Conservation (phyloP, 2,329 filamentous ascomycete species). For the Fusarium acutatum region DNA sequence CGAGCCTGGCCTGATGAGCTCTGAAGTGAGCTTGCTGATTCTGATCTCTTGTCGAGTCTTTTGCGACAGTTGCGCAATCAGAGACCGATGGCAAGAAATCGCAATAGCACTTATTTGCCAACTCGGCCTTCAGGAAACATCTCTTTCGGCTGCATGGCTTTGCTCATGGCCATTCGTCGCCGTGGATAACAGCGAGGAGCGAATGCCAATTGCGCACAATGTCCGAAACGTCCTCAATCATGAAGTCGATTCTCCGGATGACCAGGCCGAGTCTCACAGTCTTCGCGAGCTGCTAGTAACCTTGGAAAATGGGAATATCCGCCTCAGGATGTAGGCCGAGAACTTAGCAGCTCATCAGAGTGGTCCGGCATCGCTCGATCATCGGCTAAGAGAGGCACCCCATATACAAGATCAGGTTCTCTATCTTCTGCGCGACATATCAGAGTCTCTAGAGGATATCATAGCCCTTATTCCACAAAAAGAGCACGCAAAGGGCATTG, state of each 20-base stretch:
- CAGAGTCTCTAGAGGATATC: neutral
- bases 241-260: accelerated
- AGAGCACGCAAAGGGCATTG: accelerated
- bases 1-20: neutral
- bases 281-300: accelerated
- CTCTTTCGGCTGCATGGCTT: neutral
- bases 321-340: conserved; percentile 36
- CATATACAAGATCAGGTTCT: conserved; percentile 31
- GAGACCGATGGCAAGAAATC: neutral
- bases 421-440: conserved; percentile 34
- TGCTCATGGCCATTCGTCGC: accelerated
- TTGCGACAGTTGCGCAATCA: neutral
- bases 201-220: neutral
- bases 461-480: accelerated
- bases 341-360: conserved; percentile 28
- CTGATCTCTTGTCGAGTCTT: neutral
- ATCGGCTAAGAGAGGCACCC: conserved; percentile 30
- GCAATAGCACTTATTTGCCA: accelerated
- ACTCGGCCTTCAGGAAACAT: accelerated
- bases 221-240: neutral
- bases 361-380: conserved; percentile 20
- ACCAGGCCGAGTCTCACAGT: accelerated
- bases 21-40: accelerated
- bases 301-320: neutral
- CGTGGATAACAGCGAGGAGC: neutral